Conservation (phyloP, 192 early-diverging fungal genomes). For the Chytriomyces confervae region DNA sequence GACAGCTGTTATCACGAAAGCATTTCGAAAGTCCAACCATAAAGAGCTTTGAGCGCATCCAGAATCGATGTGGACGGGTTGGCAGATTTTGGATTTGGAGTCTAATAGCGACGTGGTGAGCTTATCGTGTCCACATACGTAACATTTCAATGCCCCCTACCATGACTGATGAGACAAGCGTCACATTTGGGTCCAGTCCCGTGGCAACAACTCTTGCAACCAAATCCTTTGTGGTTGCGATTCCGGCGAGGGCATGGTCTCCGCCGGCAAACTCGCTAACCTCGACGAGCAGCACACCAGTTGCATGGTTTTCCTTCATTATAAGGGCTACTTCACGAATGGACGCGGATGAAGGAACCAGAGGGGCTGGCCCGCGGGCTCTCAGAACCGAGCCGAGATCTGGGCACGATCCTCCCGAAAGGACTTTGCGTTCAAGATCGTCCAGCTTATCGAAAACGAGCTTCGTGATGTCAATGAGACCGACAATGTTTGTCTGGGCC, state of each 20-base stretch:
- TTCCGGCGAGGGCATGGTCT: constrained; percentile 45
- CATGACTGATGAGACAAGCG: constrained; percentile 96
- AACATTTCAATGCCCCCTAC: constrained; percentile 23
- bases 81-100: constrained; percentile 57
- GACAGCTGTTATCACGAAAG: background rate
- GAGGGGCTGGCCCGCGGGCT: constrained; percentile 32
- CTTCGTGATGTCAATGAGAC: constrained; percentile 60
- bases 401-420: constrained; percentile 71
- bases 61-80: constrained; percentile 48
- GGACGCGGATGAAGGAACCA: constrained; percentile 42
- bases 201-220: constrained; percentile 55
- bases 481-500: constrained; percentile 45
- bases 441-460: constrained; percentile 61
- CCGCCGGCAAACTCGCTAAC: constrained; percentile 26
- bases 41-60: constrained; percentile 57
- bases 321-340: constrained; percentile 51
- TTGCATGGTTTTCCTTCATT: constrained; percentile 50
- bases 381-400: constrained; percentile 51
- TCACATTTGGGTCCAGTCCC: constrained; percentile 82
- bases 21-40: constrained; percentile 31
- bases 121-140: background rate
- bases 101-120: constrained; percentile 33
- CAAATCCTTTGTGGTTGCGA: constrained; percentile 62
- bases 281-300: constrained; percentile 51
- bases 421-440: constrained; percentile 60